These are phyloP conservation scores for Debaryomyces tyrocola DNA, from an alignment of 805 yeast genomes.

Conservation along the genomic window DNA sequence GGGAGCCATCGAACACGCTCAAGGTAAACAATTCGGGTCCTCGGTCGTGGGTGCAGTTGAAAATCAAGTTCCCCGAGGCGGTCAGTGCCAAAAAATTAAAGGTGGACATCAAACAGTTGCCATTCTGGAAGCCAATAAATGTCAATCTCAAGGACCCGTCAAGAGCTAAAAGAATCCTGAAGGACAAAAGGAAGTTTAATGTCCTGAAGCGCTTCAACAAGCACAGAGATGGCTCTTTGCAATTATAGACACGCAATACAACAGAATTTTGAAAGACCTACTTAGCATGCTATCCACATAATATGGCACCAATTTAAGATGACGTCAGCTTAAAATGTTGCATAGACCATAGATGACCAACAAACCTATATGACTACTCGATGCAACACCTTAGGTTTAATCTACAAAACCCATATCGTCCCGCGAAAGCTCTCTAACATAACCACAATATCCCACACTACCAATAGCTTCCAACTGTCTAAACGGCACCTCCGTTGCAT, in stretches of 20 bases:
- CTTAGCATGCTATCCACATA: too few species aligned
- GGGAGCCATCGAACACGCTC: slow-evolving; percentile 27
- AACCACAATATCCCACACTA: too few species aligned
- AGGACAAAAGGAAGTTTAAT: neutral
- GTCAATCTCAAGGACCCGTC: slow-evolving; percentile 1
- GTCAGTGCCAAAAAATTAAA: slow-evolving; percentile 15
- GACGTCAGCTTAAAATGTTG: too few species aligned
- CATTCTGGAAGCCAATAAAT: slow-evolving; percentile 26
- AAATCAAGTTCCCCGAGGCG: slow-evolving; percentile 15
- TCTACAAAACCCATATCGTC: too few species aligned
- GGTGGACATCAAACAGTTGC: slow-evolving; percentile 24
- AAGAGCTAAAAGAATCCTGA: neutral
- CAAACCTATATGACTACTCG: neutral
- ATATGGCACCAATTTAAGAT: too few species aligned
- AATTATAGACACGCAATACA: neutral
- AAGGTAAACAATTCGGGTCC: slow-evolving; percentile 24
- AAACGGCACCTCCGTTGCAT: too few species aligned
- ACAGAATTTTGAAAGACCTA: too few species aligned
- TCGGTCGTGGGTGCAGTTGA: slow-evolving; percentile 27
- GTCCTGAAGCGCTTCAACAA: neutral
- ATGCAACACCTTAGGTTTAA: neutral
- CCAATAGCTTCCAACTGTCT: too few species aligned
- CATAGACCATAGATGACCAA: too few species aligned
- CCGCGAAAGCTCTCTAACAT: too few species aligned
- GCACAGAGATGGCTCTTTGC: neutral